Evolutionary conservation across 305 asterid genomes (phyloP).

Genomic region (Lippia alba): DNA sequence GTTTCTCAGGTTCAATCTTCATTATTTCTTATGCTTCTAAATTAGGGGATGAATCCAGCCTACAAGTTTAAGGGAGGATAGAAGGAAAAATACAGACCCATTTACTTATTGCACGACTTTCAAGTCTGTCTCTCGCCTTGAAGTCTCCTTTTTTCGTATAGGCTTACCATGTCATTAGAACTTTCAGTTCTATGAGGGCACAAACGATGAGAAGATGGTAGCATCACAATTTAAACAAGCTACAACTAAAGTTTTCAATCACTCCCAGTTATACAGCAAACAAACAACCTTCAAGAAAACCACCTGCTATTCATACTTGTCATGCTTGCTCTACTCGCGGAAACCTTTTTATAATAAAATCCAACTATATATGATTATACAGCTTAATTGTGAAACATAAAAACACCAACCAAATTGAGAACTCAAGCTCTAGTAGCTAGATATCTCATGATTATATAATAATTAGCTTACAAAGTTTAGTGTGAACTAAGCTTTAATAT

Average conservation of each 20-base stretch:
- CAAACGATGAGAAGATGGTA: constrained; percentile 5
- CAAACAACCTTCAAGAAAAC: background rate
- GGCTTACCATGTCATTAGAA: background rate
- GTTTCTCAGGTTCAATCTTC: background rate
- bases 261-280: background rate
- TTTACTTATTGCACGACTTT: background rate
- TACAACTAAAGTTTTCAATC: background rate
- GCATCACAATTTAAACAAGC: background rate
- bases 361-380: background rate
- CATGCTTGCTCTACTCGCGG: background rate
- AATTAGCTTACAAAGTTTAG: background rate
- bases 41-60: no score
- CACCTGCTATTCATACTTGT: background rate
- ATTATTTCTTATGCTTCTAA: background rate
- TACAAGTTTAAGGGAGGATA: no score
- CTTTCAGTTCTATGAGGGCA: background rate
- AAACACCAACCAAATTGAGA: background rate
- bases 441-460: background rate
- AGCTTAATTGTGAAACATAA: background rate
- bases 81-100: background rate
- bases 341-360: background rate
- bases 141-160: background rate
- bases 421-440: constrained; percentile 1
- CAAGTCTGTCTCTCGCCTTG: background rate
- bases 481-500: background rate